Evolutionary conservation across 208 protist species (phyloP).

Genomic region (Crithidia expoeki): DNA sequence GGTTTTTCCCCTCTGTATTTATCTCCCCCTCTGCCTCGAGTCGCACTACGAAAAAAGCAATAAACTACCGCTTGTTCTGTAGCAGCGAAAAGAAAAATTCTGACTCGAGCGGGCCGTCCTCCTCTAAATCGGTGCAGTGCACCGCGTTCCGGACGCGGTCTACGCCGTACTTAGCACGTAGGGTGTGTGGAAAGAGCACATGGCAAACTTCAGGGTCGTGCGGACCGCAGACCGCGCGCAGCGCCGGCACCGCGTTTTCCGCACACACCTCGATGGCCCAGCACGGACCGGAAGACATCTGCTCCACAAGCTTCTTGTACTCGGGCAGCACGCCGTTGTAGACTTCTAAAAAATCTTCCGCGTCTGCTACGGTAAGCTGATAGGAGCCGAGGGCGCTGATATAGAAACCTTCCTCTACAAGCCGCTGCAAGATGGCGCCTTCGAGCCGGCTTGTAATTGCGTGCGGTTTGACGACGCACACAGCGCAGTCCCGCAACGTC

Average conservation of each 20-base stretch:
- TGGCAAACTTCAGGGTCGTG: conserved; percentile 92
- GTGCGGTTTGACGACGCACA: conserved; percentile 96
- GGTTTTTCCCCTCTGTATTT: conserved; percentile 14
- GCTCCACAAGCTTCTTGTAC: conserved; percentile 92
- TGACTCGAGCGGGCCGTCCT: conserved; percentile 95
- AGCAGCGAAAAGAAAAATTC: conserved; percentile 94
- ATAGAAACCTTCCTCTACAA: conserved; percentile 93
- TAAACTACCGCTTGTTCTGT: conserved; percentile 60
- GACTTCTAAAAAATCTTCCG: conserved; percentile 97
- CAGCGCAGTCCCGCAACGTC: conserved; percentile 85
- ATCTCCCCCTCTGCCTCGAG: background rate
- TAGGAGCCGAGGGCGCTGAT: conserved; percentile 93
- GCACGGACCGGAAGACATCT: conserved; percentile 89
- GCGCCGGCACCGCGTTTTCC: conserved; percentile 81
- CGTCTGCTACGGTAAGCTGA: conserved; percentile 85
- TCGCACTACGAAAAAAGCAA: background rate
- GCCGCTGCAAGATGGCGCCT: conserved; percentile 89
- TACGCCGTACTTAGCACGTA: conserved; percentile 91
- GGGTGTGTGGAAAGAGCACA: conserved; percentile 91
- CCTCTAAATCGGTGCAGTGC: conserved; percentile 97
- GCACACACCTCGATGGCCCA: conserved; percentile 90
- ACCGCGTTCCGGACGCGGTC: conserved; percentile 91
- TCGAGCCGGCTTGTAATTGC: conserved; percentile 89
- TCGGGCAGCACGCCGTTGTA: conserved; percentile 96
- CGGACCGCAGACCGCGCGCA: conserved; percentile 90